Evolutionary conservation across 352 stramenopile species (phyloP).

Genomic region (Blastocystis sp.): DNA sequence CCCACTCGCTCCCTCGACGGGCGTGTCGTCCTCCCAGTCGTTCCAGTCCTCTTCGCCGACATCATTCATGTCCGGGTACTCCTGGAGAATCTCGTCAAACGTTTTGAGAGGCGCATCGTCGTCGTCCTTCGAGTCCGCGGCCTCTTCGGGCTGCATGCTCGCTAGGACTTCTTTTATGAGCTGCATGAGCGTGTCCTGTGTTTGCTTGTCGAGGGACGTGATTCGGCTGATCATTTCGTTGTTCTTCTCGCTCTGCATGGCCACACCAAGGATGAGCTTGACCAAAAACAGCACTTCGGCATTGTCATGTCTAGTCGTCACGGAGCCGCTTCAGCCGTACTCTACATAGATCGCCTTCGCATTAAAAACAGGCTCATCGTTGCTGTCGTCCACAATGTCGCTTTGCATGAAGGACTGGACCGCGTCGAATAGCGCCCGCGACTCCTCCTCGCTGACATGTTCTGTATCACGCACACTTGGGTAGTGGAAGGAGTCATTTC

Average conservation of each 20-base stretch:
- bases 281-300: slow-evolving; percentile 45
- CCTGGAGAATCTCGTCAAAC: slow-evolving; percentile 38
- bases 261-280: slow-evolving; percentile 54
- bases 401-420: slow-evolving; percentile 62
- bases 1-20: not conserved
- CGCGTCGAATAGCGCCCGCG: not conserved
- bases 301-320: slow-evolving; percentile 28
- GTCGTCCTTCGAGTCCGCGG: not conserved
- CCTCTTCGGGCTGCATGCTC: slow-evolving; percentile 8
- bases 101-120: slow-evolving; percentile 9
- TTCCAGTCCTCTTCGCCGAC: slow-evolving; percentile 22
- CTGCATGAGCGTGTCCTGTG: slow-evolving; percentile 46
- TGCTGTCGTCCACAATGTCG: slow-evolving; percentile 61
- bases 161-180: slow-evolving; percentile 53
- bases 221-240: slow-evolving; percentile 2
- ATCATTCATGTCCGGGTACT: not conserved
- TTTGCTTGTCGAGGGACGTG: slow-evolving; percentile 38
- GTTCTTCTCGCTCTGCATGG: slow-evolving; percentile 47
- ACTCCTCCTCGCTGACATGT: slow-evolving; percentile 3
- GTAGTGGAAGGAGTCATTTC: slow-evolving; percentile 14
- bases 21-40: slow-evolving; percentile 38
- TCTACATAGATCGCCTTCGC: not conserved
- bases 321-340: not conserved
- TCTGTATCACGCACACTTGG: not conserved
- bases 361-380: not conserved